These are phyloP conservation scores for Penicillium fimorum DNA, from an alignment of 495 filamentous ascomycete genomes.

Conservation along the genomic window DNA sequence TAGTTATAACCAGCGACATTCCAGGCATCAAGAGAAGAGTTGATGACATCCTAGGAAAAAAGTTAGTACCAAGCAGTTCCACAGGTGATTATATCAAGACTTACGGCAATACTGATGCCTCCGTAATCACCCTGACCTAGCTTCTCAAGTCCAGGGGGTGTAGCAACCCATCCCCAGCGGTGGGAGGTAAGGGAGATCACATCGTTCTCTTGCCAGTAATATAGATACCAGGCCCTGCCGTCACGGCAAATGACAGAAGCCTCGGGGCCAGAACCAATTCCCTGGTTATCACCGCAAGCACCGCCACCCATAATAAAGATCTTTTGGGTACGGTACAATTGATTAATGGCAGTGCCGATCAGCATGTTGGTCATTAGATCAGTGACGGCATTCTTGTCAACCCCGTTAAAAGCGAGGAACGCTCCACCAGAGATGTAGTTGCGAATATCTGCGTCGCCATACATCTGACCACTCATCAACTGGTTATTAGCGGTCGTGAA, in stretches of 20 bases:
- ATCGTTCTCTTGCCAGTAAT: slow-evolving; percentile 28
- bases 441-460: slow-evolving; percentile 27
- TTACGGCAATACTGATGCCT: slow-evolving; percentile 17
- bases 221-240: slow-evolving; percentile 32
- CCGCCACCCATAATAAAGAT: slow-evolving; percentile 33
- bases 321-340: slow-evolving; percentile 24
- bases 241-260: slow-evolving; percentile 20
- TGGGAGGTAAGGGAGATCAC: slow-evolving; percentile 20
- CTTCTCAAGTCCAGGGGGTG: slow-evolving; percentile 15
- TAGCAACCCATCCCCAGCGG: slow-evolving; percentile 28
- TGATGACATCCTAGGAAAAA: slow-evolving; percentile 22
- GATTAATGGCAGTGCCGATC: slow-evolving; percentile 23
- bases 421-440: slow-evolving; percentile 22
- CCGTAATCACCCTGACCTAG: slow-evolving; percentile 21
- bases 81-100: neutral
- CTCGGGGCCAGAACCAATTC: slow-evolving; percentile 26
- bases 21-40: slow-evolving; percentile 27
- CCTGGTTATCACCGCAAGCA: slow-evolving; percentile 25
- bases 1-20: slow-evolving; percentile 27
- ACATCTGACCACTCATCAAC: slow-evolving; percentile 25
- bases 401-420: slow-evolving; percentile 22
- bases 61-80: neutral
- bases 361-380: slow-evolving; percentile 25
- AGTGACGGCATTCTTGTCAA: slow-evolving; percentile 24
- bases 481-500: slow-evolving; percentile 28